These are phyloP conservation scores for Ganoderma lucidum DNA, from an alignment of 1,284 basidiomycete genomes.

Conservation along the genomic window DNA sequence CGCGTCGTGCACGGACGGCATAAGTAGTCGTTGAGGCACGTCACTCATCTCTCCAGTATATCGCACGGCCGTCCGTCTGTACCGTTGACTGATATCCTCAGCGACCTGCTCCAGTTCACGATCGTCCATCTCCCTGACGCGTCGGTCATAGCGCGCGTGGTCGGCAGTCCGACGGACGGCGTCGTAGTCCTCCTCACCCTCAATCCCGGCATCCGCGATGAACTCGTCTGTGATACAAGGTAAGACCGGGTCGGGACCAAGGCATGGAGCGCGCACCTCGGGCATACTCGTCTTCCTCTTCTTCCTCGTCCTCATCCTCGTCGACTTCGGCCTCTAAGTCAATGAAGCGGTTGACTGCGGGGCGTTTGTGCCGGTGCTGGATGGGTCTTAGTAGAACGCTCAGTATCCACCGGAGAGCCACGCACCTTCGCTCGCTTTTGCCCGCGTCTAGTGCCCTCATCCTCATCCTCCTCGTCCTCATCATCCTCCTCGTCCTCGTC, in stretches of 20 bases:
- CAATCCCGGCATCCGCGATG: slow-evolving; percentile 77
- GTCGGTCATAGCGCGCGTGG: slow-evolving; percentile 83
- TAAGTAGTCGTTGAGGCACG: slow-evolving; percentile 93
- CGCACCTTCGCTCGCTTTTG: slow-evolving; percentile 67
- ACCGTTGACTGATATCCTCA: slow-evolving; percentile 84
- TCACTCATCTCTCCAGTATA: slow-evolving; percentile 94
- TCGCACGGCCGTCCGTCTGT: slow-evolving; percentile 72
- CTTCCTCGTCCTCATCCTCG: slow-evolving; percentile 95
- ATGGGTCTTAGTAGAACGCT: slow-evolving; percentile 13
- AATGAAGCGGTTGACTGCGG: slow-evolving; percentile 82
- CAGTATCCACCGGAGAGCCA: slow-evolving; percentile 20
- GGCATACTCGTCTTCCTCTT: slow-evolving; percentile 87
- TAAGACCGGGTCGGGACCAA: neutral
- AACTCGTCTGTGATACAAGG: slow-evolving; percentile 71
- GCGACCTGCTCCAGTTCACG: slow-evolving; percentile 90
- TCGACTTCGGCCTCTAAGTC: slow-evolving; percentile 96
- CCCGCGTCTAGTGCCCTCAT: slow-evolving; percentile 48
- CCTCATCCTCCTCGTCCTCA: slow-evolving; percentile 50
- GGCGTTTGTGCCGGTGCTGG: slow-evolving; percentile 71
- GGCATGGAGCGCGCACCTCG: slow-evolving; percentile 59
- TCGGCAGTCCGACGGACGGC: slow-evolving; percentile 65
- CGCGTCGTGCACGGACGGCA: slow-evolving; percentile 97
- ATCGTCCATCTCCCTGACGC: slow-evolving; percentile 82
- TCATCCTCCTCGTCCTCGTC: slow-evolving; percentile 60
- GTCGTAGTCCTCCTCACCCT: slow-evolving; percentile 76